A percentile compares a stretch with the other conserved stretches of the same genome.
phyloP scores from a whole-genome alignment of 306 rosid species.

The Pyrus communis region DNA sequence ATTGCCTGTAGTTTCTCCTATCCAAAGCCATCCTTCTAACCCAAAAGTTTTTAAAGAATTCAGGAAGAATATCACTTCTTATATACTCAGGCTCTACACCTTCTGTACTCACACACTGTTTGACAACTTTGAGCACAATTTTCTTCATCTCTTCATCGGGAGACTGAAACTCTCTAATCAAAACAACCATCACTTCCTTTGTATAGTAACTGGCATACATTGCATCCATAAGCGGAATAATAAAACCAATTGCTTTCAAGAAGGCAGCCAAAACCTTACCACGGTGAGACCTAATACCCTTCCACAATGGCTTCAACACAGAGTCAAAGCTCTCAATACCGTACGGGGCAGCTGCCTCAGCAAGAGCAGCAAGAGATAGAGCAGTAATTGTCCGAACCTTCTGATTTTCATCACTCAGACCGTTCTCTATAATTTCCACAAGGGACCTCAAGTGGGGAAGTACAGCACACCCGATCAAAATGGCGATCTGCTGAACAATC shows the following conservation, averaged over 20 bases:
- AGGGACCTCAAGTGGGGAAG: slow-evolving; percentile 85
- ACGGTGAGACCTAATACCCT: slow-evolving; percentile 94
- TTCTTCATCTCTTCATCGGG: slow-evolving; percentile 99
- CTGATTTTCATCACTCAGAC: slow-evolving; percentile 89
- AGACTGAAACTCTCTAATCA: slow-evolving; percentile 91
- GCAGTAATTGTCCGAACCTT: slow-evolving; percentile 95
- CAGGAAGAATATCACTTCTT: slow-evolving; percentile 69
- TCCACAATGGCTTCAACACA: slow-evolving; percentile 86
- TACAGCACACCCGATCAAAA: slow-evolving; percentile 91
- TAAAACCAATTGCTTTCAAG: slow-evolving; percentile 88
- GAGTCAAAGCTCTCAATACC: slow-evolving; percentile 98
- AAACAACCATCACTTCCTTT: slow-evolving; percentile 84
- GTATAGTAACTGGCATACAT: slow-evolving; percentile 90
- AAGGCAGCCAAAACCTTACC: slow-evolving; percentile 95
- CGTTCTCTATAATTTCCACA: slow-evolving; percentile 87
- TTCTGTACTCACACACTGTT: slow-evolving; percentile 94
- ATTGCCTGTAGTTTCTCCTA: slow-evolving; percentile 83
- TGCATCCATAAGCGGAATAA: slow-evolving; percentile 92
- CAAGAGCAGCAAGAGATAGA: slow-evolving; percentile 90
- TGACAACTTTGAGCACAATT: slow-evolving; percentile 91
- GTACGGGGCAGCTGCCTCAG: slow-evolving; percentile 95
- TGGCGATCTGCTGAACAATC: slow-evolving; percentile 97
- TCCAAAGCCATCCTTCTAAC: slow-evolving; percentile 98
- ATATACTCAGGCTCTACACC: slow-evolving; percentile 92
- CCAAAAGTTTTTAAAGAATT: slow-evolving; percentile 89